Base-by-base conservation (phyloP, 1,284 basidiomycete species). In the Boletus sp. region DNA sequence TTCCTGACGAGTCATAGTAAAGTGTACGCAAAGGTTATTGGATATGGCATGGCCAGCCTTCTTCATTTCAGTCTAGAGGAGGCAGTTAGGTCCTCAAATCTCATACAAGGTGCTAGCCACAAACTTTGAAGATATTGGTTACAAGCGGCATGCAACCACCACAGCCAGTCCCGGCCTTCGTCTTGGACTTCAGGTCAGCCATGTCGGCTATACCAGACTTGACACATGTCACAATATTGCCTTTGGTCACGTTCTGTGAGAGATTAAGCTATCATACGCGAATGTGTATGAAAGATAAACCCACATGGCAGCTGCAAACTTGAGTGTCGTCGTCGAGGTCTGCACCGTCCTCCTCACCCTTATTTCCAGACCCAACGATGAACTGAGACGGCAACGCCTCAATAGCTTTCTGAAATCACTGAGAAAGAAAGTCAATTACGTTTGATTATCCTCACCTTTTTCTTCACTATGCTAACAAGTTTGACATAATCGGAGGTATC, bases 311-410 rank as follows among this genome's bases (percentile, higher is more conserved):
- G 40, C 75, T 78, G 66, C 86, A 88, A 44, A 88, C 74, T 58
- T 86, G 83, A 2, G 81, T 75, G 53, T 86, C 83, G 51, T 86
- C 82, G 46, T 86, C 84, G 14, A 88, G 72, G 51, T 87, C 84
- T 17, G 72, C 78, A 4, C 81, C 83, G 45, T 80, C 75, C 32
- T 78, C 78, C 35, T 80, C 81, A 8, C 71, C 75, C 49, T 72
- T 72, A 52, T 66, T 73, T 45, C 69, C 69, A 22, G 70, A 67
- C n/a, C 83, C 83, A 42, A 85, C 60, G 41, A 88, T 87, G 49
- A 89, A 78, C 59, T 85, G 73, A 2, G 80, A 78, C 1, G 85
- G 85, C 0, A 81, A 76, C 8, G 76, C 71, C 23, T 87, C 83
- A 37, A 88, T 70, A 4, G 74, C 57, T 75, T 84, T 83, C 77